phyloP scores from a whole-genome alignment of 2,329 filamentous ascomycete genomes.

The Sclerotinia subarctica region DNA sequence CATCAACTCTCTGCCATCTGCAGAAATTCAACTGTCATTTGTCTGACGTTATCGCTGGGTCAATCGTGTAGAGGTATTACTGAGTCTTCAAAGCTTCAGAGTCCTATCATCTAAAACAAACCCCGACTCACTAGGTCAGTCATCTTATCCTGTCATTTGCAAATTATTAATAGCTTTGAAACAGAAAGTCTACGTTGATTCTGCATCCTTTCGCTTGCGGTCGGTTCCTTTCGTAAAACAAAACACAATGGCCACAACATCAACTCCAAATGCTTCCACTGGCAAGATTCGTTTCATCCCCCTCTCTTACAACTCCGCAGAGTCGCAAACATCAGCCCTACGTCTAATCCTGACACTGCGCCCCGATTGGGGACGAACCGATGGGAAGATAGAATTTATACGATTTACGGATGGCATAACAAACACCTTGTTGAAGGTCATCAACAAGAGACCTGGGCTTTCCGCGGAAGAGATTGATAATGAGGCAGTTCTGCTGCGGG shows the following conservation, averaged over 20 bases:
- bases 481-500: constrained; percentile 83
- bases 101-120: background rate
- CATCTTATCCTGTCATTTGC: background rate
- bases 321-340: constrained; percentile 75
- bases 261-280: constrained; percentile 18
- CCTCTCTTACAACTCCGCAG: constrained; percentile 71
- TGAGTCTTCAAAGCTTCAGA: background rate
- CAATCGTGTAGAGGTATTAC: background rate
- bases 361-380: constrained; percentile 75
- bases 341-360: constrained; percentile 74
- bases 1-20: background rate
- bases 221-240: constrained; percentile 12
- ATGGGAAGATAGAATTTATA: constrained; percentile 76
- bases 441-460: constrained; percentile 65
- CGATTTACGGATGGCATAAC: constrained; percentile 98
- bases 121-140: background rate
- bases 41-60: background rate
- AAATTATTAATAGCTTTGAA: constrained; percentile 16
- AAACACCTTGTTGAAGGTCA: constrained; percentile 82
- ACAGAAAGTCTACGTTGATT: constrained; percentile 1
- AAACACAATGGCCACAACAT: constrained; percentile 20
- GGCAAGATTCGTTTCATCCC: constrained; percentile 61
- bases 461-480: constrained; percentile 75
- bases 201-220: constrained; percentile 13
- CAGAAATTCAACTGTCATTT: background rate